Conservation (phyloP, 345 rosid genomes). For the Heritiera fomes region DNA sequence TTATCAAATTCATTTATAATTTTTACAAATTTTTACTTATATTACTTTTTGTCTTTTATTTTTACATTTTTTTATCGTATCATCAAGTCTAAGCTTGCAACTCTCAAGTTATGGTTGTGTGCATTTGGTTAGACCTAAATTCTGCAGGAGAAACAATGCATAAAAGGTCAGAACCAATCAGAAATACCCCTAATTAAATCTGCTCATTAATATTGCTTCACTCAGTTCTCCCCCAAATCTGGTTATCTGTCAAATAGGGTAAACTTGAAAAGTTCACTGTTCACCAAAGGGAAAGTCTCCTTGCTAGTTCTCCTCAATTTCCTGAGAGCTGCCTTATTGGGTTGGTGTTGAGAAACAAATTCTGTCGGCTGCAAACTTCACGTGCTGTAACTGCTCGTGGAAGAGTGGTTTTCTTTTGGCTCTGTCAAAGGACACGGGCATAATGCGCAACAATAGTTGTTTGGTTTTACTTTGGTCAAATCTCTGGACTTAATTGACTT, state of each 20-base stretch:
- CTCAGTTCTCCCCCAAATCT: neutral
- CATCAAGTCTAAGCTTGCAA: neutral
- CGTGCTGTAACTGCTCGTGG: neutral
- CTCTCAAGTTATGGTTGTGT: neutral
- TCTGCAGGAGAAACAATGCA: neutral
- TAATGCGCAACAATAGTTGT: neutral
- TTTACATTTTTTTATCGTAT: too few relatives aligned
- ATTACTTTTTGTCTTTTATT: too few relatives aligned
- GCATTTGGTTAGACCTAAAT: neutral
- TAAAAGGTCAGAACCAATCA: neutral
- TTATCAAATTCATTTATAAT: too few relatives aligned
- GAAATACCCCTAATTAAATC: neutral
- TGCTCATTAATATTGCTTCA: neutral
- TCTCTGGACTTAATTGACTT: neutral
- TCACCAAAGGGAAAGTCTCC: neutral
- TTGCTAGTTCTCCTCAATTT: neutral
- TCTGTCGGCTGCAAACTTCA: neutral
- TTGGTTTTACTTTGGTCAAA: conserved; percentile 2
- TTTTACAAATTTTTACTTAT: too few relatives aligned
- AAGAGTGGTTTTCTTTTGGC: too few relatives aligned
- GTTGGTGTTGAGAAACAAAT: neutral
- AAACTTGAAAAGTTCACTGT: neutral
- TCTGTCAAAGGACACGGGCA: neutral
- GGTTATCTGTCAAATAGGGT: neutral
- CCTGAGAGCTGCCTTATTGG: neutral